These are phyloP conservation scores for Brassica balearica DNA, from an alignment of 441 rosid species.

Conservation along the genomic window DNA sequence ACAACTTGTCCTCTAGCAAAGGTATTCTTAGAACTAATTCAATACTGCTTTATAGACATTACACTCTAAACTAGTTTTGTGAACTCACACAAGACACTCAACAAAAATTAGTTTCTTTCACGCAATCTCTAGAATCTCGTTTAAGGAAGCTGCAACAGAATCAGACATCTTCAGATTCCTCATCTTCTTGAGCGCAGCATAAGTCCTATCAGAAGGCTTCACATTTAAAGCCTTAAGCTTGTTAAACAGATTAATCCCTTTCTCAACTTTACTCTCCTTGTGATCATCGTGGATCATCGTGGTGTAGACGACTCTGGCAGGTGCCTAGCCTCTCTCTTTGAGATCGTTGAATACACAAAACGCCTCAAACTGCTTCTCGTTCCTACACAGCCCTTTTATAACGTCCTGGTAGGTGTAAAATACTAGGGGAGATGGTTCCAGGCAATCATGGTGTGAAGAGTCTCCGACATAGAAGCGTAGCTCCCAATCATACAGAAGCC, in stretches of 20 bases:
- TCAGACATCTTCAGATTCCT: conserved; percentile 42
- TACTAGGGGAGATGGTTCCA: conserved; percentile 45
- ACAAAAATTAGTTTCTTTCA: conserved; percentile 17
- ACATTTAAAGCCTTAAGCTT: conserved; percentile 55
- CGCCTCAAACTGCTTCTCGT: conserved; percentile 50
- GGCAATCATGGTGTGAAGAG: conserved; percentile 57
- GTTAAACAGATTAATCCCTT: conserved; percentile 45
- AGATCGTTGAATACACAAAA: neutral
- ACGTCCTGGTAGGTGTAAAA: conserved; percentile 57
- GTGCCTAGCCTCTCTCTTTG: too few relatives aligned
- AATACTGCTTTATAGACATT: neutral
- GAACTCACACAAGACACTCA: neutral
- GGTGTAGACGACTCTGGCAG: neutral
- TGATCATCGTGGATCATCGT: neutral
- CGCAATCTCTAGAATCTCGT: conserved; percentile 11
- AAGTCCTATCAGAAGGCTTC: conserved; percentile 47
- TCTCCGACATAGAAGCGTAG: conserved; percentile 47
- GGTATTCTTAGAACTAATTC: conserved; percentile 50
- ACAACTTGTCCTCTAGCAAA: conserved; percentile 73
- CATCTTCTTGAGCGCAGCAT: conserved; percentile 35
- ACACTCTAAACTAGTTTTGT: neutral
- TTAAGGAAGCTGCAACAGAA: conserved; percentile 28
- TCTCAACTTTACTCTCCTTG: conserved; percentile 49
- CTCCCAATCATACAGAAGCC: conserved; percentile 45
- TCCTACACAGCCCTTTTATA: conserved; percentile 58